Percentiles rank a stretch among this genome's conserved stretches.
Evolutionary conservation across 495 filamentous ascomycete genomes (phyloP).

Genomic region (Lineolata rhizophorae): DNA sequence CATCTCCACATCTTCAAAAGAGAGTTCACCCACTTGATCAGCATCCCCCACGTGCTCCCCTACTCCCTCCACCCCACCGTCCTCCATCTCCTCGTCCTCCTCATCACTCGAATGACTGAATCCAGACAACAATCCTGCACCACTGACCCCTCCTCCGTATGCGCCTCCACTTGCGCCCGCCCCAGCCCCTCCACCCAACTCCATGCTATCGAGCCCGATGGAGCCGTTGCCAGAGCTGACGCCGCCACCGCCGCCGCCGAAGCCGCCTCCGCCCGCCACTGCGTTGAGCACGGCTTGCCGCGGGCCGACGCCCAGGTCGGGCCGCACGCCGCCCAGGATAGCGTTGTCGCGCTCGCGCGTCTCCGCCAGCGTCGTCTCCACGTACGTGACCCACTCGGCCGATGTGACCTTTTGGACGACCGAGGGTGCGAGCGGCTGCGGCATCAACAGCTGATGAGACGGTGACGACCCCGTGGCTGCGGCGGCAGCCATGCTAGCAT

Average conservation of each 20-base stretch:
- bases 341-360: conserved; percentile 94
- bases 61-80: conserved; percentile 40
- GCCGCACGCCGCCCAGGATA: conserved; percentile 87
- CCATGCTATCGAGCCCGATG: conserved; percentile 47
- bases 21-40: conserved; percentile 45
- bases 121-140: conserved; percentile 50
- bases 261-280: conserved; percentile 31
- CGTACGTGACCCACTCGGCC: conserved; percentile 80
- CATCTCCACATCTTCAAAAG: conserved; percentile 35
- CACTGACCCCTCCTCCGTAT: conserved; percentile 1
- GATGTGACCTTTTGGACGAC: conserved; percentile 80
- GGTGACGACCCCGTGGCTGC: too few relatives aligned
- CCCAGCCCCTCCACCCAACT: conserved; percentile 48
- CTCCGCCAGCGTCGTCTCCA: conserved; percentile 81
- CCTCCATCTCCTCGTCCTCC: conserved; percentile 88
- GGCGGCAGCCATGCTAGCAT: too few relatives aligned
- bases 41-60: conserved; percentile 17
- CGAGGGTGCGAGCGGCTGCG: conserved; percentile 60
- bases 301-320: conserved; percentile 52
- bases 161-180: conserved; percentile 17
- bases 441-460: too few relatives aligned
- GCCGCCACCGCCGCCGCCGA: conserved; percentile 18
- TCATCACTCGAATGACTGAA: conserved; percentile 81
- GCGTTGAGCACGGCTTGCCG: conserved; percentile 43
- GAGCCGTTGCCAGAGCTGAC: conserved; percentile 22